These are phyloP conservation scores for Scleroderma bovista DNA, from an alignment of 768 basidiomycete genomes.

Conservation along the genomic window DNA sequence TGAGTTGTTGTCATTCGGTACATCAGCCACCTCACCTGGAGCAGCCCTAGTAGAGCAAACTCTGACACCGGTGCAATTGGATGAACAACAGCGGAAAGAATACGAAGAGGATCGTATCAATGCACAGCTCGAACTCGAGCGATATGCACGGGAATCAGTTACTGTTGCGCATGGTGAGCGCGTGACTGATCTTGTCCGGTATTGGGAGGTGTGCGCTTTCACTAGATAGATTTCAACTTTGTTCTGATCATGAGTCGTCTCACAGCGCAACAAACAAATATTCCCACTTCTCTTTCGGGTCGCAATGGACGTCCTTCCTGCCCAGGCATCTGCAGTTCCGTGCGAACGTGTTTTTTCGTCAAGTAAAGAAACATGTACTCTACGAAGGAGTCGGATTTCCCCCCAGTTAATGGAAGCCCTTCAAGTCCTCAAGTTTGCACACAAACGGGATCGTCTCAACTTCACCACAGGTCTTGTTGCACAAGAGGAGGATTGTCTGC, in stretches of 20 bases:
- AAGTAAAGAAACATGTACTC: neutral
- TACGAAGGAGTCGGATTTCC: neutral
- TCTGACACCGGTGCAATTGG: too few species aligned
- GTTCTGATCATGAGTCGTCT: too few species aligned
- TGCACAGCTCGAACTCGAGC: neutral
- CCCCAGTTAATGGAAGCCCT: slow-evolving; percentile 3
- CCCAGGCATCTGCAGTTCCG: slow-evolving; percentile 31
- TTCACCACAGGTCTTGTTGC: neutral
- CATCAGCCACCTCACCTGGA: too few species aligned
- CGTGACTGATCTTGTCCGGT: neutral
- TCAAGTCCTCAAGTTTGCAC: slow-evolving; percentile 2
- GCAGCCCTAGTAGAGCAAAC: too few species aligned
- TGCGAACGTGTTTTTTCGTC: slow-evolving; percentile 24
- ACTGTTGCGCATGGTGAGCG: neutral
- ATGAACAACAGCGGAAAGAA: neutral
- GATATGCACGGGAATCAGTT: neutral
- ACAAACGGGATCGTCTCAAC: neutral
- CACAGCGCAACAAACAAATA: neutral
- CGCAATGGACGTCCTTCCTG: slow-evolving; percentile 28
- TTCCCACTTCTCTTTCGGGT: slow-evolving; percentile 24
- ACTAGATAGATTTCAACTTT: too few species aligned
- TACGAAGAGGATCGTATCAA: neutral
- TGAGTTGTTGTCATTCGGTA: too few species aligned
- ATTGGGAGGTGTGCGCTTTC: neutral
- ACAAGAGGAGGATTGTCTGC: too few species aligned